A percentile compares a stretch with the other conserved stretches of the same genome.
phyloP scores from a whole-genome alignment of 306 rosid genomes.

The Lathyrus tuberosus region DNA sequence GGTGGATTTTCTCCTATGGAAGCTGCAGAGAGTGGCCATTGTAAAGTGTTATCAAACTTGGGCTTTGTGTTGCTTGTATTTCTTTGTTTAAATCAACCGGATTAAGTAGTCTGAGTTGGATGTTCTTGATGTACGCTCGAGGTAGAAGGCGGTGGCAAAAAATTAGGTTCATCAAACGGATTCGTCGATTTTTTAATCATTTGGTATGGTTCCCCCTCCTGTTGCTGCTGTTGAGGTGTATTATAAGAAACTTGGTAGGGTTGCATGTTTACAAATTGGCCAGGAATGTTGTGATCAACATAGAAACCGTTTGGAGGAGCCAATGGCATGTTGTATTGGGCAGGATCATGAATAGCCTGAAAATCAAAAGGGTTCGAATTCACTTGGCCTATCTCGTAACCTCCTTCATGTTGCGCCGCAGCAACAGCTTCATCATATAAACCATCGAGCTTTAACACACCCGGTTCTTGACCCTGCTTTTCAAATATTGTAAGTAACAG shows the following conservation, averaged over 20 bases:
- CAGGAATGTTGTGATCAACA: constrained; percentile 23
- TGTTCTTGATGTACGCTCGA: neutral
- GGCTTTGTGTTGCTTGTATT: neutral
- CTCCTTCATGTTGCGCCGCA: constrained; percentile 28
- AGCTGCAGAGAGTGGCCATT: neutral
- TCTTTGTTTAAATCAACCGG: neutral
- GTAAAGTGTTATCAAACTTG: neutral
- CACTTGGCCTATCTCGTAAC: constrained; percentile 11
- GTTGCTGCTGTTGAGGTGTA: constrained; percentile 29
- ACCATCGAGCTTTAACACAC: neutral
- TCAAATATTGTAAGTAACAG: constrained; percentile 20
- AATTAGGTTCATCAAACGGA: constrained; percentile 39
- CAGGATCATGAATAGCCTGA: neutral
- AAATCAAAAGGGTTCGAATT: constrained; percentile 45
- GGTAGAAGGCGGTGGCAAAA: neutral
- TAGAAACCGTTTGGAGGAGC: neutral
- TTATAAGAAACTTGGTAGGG: constrained; percentile 32
- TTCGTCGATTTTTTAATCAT: constrained; percentile 34
- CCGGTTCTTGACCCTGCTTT: constrained; percentile 36
- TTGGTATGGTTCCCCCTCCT: constrained; percentile 21
- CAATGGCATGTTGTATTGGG: neutral
- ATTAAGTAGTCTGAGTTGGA: constrained; percentile 2
- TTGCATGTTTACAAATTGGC: neutral
- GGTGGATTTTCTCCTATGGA: neutral
- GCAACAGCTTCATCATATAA: neutral